Evolutionary conservation across 257 asterid genomes (phyloP).

Genomic region (Nicotiana knightiana): DNA sequence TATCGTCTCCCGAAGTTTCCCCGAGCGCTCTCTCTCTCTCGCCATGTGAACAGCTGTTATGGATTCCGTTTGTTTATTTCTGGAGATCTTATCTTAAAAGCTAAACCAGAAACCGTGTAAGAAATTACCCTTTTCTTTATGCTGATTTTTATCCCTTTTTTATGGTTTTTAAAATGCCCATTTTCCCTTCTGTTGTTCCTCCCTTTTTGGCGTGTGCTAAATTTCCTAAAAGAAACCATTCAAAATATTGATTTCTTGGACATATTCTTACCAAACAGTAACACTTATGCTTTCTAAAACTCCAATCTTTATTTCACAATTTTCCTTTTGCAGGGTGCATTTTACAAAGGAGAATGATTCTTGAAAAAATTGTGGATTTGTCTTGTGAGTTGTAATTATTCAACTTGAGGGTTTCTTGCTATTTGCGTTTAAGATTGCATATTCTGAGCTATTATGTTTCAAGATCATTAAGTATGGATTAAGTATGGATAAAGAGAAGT

Average conservation of each 20-base stretch:
- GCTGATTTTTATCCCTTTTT: too few relatives aligned
- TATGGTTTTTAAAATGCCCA: neutral
- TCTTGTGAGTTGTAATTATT: neutral
- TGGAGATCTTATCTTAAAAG: too few relatives aligned
- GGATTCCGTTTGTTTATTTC: too few relatives aligned
- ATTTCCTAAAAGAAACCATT: too few relatives aligned
- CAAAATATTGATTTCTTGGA: neutral
- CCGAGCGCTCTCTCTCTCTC: too few relatives aligned
- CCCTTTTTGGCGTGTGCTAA: neutral
- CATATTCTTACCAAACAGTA: too few relatives aligned
- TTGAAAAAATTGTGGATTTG: neutral
- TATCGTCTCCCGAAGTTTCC: too few relatives aligned
- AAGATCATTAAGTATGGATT: conserved; percentile 36
- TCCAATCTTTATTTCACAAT: neutral
- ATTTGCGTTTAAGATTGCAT: too few relatives aligned
- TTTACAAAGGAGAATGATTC: neutral
- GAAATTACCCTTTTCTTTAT: too few relatives aligned
- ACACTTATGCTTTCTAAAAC: neutral
- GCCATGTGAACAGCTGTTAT: too few relatives aligned
- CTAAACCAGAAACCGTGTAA: too few relatives aligned
- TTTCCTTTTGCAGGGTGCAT: neutral
- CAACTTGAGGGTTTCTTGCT: neutral
- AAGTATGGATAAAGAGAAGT: conserved; percentile 71
- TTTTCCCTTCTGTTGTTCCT: neutral
- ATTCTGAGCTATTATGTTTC: too few relatives aligned